A percentile compares a stretch with the other conserved stretches of the same genome.
These are phyloP conservation scores for Lathyrus sativus DNA, from an alignment of 306 rosid species.

Conservation along the genomic window DNA sequence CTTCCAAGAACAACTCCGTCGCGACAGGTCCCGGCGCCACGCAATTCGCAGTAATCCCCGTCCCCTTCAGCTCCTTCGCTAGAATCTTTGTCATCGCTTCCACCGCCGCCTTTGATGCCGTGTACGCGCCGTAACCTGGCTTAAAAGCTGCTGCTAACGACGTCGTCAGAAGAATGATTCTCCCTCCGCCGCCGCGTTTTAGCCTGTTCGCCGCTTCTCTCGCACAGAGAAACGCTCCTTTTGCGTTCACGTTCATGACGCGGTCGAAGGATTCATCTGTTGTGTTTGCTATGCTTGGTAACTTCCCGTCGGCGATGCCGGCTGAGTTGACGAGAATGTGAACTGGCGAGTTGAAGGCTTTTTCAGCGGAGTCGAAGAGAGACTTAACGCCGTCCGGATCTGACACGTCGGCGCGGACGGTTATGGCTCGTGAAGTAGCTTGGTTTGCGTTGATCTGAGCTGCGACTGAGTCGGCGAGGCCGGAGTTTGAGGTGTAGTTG, in stretches of 20 bases:
- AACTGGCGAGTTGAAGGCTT: slow-evolving; percentile 17
- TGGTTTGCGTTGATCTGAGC: slow-evolving; percentile 6
- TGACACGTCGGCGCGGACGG: slow-evolving; percentile 21
- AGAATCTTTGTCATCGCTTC: slow-evolving; percentile 51
- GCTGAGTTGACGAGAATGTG: slow-evolving; percentile 23
- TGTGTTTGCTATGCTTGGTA: background rate
- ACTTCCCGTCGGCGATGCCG: background rate
- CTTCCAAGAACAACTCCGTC: slow-evolving; percentile 5
- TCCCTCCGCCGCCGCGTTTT: slow-evolving; percentile 58
- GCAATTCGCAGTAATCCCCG: slow-evolving; percentile 53
- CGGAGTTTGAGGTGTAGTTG: slow-evolving; percentile 37
- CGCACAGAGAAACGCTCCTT: slow-evolving; percentile 53
- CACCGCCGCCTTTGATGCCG: slow-evolving; percentile 11
- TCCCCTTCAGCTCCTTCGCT: slow-evolving; percentile 63
- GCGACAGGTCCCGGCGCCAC: slow-evolving; percentile 40
- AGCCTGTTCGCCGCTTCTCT: slow-evolving; percentile 52
- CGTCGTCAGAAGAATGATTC: slow-evolving; percentile 30
- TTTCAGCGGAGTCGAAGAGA: background rate
- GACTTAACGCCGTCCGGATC: background rate
- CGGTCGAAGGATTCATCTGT: background rate
- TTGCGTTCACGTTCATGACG: slow-evolving; percentile 47
- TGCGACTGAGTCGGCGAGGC: slow-evolving; percentile 7
- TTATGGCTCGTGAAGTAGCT: slow-evolving; percentile 4
- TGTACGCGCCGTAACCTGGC: slow-evolving; percentile 12
- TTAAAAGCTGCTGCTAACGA: slow-evolving; percentile 4